phyloP scores from a whole-genome alignment of 1,284 basidiomycete genomes.

The Rhodotorula sp. region DNA sequence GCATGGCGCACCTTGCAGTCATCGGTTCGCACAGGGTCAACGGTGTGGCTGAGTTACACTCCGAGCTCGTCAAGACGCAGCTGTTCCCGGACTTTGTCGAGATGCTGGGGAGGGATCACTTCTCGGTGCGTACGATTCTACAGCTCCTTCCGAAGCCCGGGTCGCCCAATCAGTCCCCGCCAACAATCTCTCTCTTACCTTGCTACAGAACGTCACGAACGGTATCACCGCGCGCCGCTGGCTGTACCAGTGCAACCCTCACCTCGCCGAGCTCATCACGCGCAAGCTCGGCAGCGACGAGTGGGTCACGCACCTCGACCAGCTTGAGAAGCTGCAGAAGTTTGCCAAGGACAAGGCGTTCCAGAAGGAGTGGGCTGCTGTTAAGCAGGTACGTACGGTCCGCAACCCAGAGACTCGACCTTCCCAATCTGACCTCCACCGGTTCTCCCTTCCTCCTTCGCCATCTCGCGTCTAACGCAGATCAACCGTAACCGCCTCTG shows the following conservation, averaged over 20 bases:
- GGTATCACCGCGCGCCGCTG: slow-evolving; percentile 77
- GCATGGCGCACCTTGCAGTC: slow-evolving; percentile 61
- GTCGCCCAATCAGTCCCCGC: too few species aligned
- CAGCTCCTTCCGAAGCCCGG: too few species aligned
- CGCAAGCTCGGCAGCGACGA: slow-evolving; percentile 74
- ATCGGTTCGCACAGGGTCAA: slow-evolving; percentile 76
- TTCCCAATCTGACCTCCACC: neutral
- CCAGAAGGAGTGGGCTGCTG: slow-evolving; percentile 72
- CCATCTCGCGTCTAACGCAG: slow-evolving; percentile 47
- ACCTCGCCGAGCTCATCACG: slow-evolving; percentile 77
- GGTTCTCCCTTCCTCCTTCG: too few species aligned
- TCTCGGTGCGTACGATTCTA: slow-evolving; percentile 39
- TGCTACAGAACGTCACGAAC: slow-evolving; percentile 68
- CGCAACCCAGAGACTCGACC: too few species aligned
- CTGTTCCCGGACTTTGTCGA: slow-evolving; percentile 92
- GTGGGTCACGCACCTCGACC: slow-evolving; percentile 78
- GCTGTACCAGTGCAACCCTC: slow-evolving; percentile 82
- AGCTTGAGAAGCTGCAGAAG: slow-evolving; percentile 67
- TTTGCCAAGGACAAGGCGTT: slow-evolving; percentile 71
- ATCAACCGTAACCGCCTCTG: slow-evolving; percentile 52
- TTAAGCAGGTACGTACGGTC: slow-evolving; percentile 65
- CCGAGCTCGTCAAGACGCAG: slow-evolving; percentile 53
- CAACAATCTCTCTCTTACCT: too few species aligned
- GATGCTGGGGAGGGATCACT: slow-evolving; percentile 54
- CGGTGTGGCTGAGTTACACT: slow-evolving; percentile 84